Evolutionary conservation across 257 asterid genomes (phyloP).

Genomic region (Forsythia suspensa): DNA sequence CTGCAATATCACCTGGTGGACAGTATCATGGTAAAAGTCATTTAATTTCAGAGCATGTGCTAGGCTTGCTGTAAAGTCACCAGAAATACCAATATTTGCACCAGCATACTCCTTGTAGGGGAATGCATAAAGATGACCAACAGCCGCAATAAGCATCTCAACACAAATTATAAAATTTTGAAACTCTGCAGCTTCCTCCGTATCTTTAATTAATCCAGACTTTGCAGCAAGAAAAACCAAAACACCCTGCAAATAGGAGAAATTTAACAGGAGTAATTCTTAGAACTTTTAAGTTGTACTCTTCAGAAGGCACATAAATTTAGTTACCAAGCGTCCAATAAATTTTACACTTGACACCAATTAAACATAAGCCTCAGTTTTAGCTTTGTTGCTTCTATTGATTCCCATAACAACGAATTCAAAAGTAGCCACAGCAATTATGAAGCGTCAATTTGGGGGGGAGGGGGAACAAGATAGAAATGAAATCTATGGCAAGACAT

Average conservation of each 20-base stretch:
- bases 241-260: constrained; percentile 62
- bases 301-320: constrained; percentile 1
- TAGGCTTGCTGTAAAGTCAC: constrained; percentile 76
- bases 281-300: constrained; percentile 10
- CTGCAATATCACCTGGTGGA: constrained; percentile 72
- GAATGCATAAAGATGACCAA: constrained; percentile 87
- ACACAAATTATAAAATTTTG: constrained; percentile 87
- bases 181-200: constrained; percentile 90
- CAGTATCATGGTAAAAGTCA: constrained; percentile 94
- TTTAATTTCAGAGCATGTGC: constrained; percentile 85
- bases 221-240: constrained; percentile 95
- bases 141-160: constrained; percentile 97
- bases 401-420: constrained; percentile 11
- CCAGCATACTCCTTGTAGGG: constrained; percentile 98
- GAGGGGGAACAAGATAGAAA: background rate
- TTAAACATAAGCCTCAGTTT: background rate
- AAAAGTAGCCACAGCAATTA: background rate
- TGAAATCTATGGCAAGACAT: background rate
- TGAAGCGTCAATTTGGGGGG: background rate
- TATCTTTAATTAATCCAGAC: constrained; percentile 63
- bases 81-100: constrained; percentile 75
- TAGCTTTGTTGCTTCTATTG: background rate
- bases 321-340: constrained; percentile 1
- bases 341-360: constrained; percentile 4
- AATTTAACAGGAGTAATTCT: constrained; percentile 12